Evolutionary conservation across 2,329 filamentous ascomycete genomes (phyloP), one percentile per base, ranked within the genome.

Genomic region (Beauveria rudraprayagi): DNA sequence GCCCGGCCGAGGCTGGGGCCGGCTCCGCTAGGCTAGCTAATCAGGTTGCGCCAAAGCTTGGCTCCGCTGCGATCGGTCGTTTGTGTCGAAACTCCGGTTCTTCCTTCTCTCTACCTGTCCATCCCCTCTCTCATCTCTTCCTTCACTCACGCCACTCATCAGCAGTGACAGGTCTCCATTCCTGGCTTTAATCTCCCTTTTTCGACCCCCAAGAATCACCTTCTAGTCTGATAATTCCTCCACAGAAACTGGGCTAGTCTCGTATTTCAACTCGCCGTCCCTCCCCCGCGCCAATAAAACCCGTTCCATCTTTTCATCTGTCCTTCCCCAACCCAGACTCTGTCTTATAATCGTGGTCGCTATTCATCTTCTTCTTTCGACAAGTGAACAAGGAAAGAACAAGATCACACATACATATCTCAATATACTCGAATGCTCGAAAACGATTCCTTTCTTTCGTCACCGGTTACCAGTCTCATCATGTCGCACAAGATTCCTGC

Each of bases 401-500:
- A 24, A 51, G 26, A 19, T 34, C 57, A 10, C 57, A 10, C 48
- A 48, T 40, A 51, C 14, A 26, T 44, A 51, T 28, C 52, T 30
- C 26, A 54, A 52, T 52, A 34, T 14, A 52, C 41, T 14, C 60
- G 47, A 56, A 61, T 61, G 60, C 60, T 61, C 16, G 60, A 61
- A 57, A 61, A 37, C 19, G 60, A 61, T 19, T 56, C 60, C 5
- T 54, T 59, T 7, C 30, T 63, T 6, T 55, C 56, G 10, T 52
- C 50, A 26, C 57, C 40, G n/a, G 22, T 56, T 41, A 61, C 54
- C 48, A 62, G 43, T 60, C 28, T 56, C 64, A 68, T 57, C 56
- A 80, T 80, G 77, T 77, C 78, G 44, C 72, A 71, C 66, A 72
- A 71, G 63, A 80, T 80, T 63, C 78, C 78, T 56, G 72, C 76